Conservation (phyloP, 1,284 basidiomycete genomes). For the Apiotrichum domesticum region DNA sequence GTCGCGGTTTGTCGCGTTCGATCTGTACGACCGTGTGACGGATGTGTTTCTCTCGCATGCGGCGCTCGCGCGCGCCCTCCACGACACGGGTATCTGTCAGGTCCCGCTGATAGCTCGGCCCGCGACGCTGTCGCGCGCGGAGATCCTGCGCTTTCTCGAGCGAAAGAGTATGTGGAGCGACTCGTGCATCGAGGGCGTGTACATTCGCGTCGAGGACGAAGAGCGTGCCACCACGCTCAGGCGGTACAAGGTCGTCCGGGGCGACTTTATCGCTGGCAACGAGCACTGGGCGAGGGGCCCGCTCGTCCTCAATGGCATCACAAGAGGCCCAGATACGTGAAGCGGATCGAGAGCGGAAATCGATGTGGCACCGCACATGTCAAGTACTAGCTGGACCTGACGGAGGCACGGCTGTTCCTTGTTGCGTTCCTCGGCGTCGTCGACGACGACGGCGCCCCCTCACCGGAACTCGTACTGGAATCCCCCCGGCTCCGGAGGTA, state of each 20-base stretch:
- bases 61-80: conserved; percentile 30
- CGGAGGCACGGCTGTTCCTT: too few relatives aligned
- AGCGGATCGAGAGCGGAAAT: too few relatives aligned
- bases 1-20: conserved; percentile 53
- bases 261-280: conserved; percentile 60
- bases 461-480: too few relatives aligned
- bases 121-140: conserved; percentile 44
- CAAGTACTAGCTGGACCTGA: too few relatives aligned
- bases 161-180: conserved; percentile 51
- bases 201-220: conserved; percentile 54
- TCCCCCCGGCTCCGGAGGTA: too few relatives aligned
- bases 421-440: too few relatives aligned
- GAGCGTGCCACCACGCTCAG: conserved; percentile 45
- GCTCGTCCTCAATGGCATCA: conserved; percentile 48
- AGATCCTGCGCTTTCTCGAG: conserved; percentile 51
- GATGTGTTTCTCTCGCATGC: conserved; percentile 48
- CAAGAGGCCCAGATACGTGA: too few relatives aligned
- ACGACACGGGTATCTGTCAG: conserved; percentile 46
- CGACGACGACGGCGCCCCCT: too few relatives aligned
- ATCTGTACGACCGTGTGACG: conserved; percentile 54
- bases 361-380: too few relatives aligned
- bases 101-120: conserved; percentile 52
- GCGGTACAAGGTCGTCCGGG: conserved; percentile 57
- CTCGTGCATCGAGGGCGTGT: conserved; percentile 56
- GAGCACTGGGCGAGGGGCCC: conserved; percentile 57